phyloP scores from a whole-genome alignment of 2,329 filamentous ascomycete species.

The Fusarium phyllophilum region DNA sequence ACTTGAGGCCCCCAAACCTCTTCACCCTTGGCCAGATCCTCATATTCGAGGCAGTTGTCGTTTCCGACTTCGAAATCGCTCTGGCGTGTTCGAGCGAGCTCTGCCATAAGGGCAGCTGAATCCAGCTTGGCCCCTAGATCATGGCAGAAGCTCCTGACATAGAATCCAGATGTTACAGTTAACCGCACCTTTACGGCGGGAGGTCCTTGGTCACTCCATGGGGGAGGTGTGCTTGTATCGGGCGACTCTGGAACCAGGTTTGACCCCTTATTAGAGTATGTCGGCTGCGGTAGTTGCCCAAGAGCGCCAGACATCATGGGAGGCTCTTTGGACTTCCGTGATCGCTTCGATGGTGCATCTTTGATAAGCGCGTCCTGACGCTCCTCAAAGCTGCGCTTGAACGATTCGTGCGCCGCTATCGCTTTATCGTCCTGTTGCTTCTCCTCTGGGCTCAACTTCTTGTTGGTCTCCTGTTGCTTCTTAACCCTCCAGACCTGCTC shows the following conservation, averaged over 20 bases:
- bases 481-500: slow-evolving; percentile 75
- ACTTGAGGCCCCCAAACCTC: slow-evolving; percentile 85
- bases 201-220: slow-evolving; percentile 70
- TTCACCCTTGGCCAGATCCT: slow-evolving; percentile 80
- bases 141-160: slow-evolving; percentile 92
- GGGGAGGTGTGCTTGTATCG: slow-evolving; percentile 59
- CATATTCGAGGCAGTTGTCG: slow-evolving; percentile 79
- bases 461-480: slow-evolving; percentile 62
- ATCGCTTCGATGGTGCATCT: slow-evolving; percentile 56
- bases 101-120: slow-evolving; percentile 87
- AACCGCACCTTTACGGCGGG: slow-evolving; percentile 86
- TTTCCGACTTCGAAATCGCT: slow-evolving; percentile 78
- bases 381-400: slow-evolving; percentile 68
- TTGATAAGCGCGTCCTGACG: slow-evolving; percentile 66
- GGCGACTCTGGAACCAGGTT: slow-evolving; percentile 63
- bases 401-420: slow-evolving; percentile 64
- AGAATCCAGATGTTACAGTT: slow-evolving; percentile 95
- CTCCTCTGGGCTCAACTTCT: slow-evolving; percentile 63
- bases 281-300: slow-evolving; percentile 60
- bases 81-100: slow-evolving; percentile 83
- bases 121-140: slow-evolving; percentile 86
- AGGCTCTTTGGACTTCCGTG: slow-evolving; percentile 45
- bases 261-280: slow-evolving; percentile 55
- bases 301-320: slow-evolving; percentile 69
- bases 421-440: slow-evolving; percentile 66